Percentiles rank a stretch among this genome's conserved stretches.
Evolutionary conservation across 1,139 yeast species (phyloP).

Genomic region (Ashbya aceris): DNA sequence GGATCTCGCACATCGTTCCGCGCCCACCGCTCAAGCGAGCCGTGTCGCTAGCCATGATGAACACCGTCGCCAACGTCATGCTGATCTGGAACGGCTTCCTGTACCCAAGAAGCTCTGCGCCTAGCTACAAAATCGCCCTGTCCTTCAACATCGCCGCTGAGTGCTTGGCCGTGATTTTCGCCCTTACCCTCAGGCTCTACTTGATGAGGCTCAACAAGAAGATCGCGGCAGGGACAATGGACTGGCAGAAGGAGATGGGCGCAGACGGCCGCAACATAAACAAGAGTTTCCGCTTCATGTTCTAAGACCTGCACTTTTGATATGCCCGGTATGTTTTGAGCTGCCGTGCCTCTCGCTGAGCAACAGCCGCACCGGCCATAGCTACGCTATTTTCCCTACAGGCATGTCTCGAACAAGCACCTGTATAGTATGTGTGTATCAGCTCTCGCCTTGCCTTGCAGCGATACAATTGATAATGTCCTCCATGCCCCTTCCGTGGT

Average conservation of each 20-base stretch:
- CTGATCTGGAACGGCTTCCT: constrained; percentile 47
- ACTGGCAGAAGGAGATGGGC: constrained; percentile 45
- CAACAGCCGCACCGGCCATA: no score
- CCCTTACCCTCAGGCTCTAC: constrained; percentile 35
- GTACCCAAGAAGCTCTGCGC: constrained; percentile 37
- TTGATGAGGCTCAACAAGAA: constrained; percentile 35
- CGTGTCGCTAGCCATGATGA: constrained; percentile 43
- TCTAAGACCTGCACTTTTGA: no score
- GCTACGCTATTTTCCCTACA: no score
- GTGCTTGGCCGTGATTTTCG: constrained; percentile 34
- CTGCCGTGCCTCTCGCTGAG: no score
- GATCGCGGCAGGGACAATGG: constrained; percentile 40
- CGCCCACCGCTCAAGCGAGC: constrained; percentile 49
- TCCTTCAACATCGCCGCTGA: constrained; percentile 43
- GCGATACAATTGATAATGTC: no score
- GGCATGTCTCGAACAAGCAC: no score
- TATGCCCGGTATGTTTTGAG: no score
- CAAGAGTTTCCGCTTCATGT: constrained; percentile 38
- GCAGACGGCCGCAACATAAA: constrained; percentile 38
- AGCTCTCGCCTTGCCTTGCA: no score
- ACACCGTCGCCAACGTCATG: constrained; percentile 43
- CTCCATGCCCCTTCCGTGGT: no score
- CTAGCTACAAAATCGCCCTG: constrained; percentile 40
- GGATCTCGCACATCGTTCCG: constrained; percentile 46
- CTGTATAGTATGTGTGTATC: no score